Conservation (phyloP, 805 yeast species). For the Zygosaccharomyces rouxii region DNA sequence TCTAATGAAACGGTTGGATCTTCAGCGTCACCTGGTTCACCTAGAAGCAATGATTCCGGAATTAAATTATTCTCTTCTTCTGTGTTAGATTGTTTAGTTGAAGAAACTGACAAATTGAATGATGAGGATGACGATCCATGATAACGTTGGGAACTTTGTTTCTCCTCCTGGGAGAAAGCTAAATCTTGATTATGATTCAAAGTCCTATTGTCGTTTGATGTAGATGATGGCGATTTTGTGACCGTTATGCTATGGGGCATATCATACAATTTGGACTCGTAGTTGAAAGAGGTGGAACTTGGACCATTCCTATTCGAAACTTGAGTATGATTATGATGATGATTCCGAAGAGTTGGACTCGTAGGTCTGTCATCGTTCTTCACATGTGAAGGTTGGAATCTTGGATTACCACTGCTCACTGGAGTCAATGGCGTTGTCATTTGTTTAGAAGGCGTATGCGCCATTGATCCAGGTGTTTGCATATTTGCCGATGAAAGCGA, state of each 20-base stretch:
- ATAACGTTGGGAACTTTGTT: neutral
- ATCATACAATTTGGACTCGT: slow-evolving; percentile 39
- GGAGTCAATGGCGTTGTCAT: slow-evolving; percentile 26
- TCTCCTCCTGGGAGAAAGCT: slow-evolving; percentile 5
- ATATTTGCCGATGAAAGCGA: slow-evolving; percentile 28
- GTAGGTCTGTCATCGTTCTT: slow-evolving; percentile 6
- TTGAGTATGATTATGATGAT: slow-evolving; percentile 4
- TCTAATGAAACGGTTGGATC: slow-evolving; percentile 21
- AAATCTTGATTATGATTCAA: slow-evolving; percentile 2
- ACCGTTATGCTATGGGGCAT: slow-evolving; percentile 23
- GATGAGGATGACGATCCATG: neutral
- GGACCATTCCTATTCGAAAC: neutral
- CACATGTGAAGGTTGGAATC: neutral
- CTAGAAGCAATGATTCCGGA: slow-evolving; percentile 19
- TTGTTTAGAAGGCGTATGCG: slow-evolving; percentile 25
- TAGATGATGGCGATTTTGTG: slow-evolving; percentile 7
- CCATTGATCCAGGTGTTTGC: slow-evolving; percentile 27
- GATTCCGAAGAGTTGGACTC: slow-evolving; percentile 10
- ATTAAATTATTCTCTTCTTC: neutral
- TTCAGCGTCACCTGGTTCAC: slow-evolving; percentile 35
- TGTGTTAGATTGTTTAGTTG: neutral
- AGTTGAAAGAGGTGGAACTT: slow-evolving; percentile 29
- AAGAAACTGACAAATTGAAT: neutral
- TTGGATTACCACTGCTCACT: slow-evolving; percentile 13
- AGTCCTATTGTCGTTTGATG: slow-evolving; percentile 12